Evolutionary conservation across 2,329 filamentous ascomycete species (phyloP).

Genomic region (Thelonectria discophora): DNA sequence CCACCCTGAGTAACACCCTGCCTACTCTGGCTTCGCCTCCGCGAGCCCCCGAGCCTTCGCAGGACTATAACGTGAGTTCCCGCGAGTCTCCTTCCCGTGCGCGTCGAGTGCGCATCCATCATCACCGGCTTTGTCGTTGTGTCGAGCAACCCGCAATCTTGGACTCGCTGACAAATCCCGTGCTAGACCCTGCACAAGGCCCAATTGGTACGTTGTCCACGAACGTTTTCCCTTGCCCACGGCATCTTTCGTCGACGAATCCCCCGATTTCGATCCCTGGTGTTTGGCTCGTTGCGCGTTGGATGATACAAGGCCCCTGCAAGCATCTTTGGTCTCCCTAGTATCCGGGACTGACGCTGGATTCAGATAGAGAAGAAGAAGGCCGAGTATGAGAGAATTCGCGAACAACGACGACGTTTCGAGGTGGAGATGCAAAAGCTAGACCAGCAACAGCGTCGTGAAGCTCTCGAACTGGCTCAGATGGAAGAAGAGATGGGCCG

Average conservation of each 20-base stretch:
- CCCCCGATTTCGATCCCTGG: constrained; percentile 10
- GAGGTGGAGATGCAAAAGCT: constrained; percentile 92
- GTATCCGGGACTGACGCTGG: constrained; percentile 47
- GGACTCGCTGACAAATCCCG: constrained; percentile 35
- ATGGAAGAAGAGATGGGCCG: constrained; percentile 81
- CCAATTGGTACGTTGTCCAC: constrained; percentile 71
- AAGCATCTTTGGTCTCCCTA: constrained; percentile 1
- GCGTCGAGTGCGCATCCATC: background rate
- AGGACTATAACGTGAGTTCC: constrained; percentile 60
- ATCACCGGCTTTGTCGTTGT: background rate
- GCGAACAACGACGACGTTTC: constrained; percentile 87
- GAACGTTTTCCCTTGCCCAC: constrained; percentile 2
- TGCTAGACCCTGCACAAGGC: constrained; percentile 73
- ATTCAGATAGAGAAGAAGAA: constrained; percentile 91
- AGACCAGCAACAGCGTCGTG: constrained; percentile 82
- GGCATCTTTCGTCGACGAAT: constrained; percentile 2
- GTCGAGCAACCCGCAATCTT: background rate
- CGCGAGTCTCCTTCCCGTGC: background rate
- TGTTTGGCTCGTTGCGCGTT: background rate
- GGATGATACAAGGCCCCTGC: background rate
- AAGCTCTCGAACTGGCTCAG: constrained; percentile 84
- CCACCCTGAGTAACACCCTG: constrained; percentile 50
- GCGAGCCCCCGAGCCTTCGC: constrained; percentile 56
- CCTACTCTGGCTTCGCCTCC: constrained; percentile 58
- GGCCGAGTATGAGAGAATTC: constrained; percentile 88